A percentile compares a stretch with the other conserved stretches of the same genome.
Evolutionary conservation across 768 basidiomycete genomes (phyloP).

Genomic region (Epithele typhae): DNA sequence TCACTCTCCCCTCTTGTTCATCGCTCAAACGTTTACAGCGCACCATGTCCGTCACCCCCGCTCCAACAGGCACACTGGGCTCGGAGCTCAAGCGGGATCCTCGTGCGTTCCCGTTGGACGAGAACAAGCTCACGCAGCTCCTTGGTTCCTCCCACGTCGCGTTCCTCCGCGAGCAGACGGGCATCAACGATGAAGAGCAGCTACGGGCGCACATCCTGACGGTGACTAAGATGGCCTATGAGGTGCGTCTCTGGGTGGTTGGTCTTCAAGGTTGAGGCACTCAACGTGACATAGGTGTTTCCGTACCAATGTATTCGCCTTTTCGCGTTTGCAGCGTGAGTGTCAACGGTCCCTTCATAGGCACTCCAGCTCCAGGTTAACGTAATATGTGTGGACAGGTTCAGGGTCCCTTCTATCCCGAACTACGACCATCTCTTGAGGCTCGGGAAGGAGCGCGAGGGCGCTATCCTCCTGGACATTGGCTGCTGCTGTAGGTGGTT

Average conservation of each 20-base stretch:
- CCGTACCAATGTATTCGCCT: slow-evolving; percentile 1
- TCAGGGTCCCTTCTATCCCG: slow-evolving; percentile 10
- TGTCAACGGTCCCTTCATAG: not conserved
- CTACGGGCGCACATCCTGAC: slow-evolving; percentile 22
- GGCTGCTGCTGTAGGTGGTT: slow-evolving; percentile 11
- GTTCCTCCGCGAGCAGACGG: slow-evolving; percentile 10
- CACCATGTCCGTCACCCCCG: not conserved
- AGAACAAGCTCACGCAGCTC: not conserved
- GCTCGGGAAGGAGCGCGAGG: slow-evolving; percentile 3
- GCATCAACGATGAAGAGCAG: slow-evolving; percentile 19
- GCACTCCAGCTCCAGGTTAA: not conserved
- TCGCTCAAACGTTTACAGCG: no score
- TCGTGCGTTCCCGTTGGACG: not conserved
- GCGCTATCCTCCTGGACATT: slow-evolving; percentile 10
- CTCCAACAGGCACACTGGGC: no score
- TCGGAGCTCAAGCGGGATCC: not conserved
- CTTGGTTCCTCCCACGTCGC: not conserved
- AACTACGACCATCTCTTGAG: slow-evolving; percentile 9
- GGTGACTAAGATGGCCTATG: slow-evolving; percentile 19
- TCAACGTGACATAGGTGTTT: no score
- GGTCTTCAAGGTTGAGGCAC: no score
- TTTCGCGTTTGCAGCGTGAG: not conserved
- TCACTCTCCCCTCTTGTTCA: no score
- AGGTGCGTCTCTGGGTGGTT: slow-evolving; percentile 1
- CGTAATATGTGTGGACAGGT: no score